These are phyloP conservation scores for Suillus subaureus DNA, from an alignment of 768 basidiomycete genomes.

Conservation along the genomic window DNA sequence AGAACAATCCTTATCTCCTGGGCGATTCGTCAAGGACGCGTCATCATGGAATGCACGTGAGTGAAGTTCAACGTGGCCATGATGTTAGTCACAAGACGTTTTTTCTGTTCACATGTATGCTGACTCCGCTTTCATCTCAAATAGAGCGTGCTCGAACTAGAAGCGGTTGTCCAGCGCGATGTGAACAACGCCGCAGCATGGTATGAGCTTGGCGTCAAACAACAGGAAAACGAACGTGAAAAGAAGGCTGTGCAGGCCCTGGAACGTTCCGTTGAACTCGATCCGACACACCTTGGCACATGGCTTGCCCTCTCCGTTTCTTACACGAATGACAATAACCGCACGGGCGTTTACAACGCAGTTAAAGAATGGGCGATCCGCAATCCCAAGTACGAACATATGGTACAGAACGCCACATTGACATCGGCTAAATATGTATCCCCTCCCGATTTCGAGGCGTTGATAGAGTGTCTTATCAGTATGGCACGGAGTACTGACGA, in stretches of 20 bases:
- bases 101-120: constrained; percentile 17
- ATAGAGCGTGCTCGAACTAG: constrained; percentile 85
- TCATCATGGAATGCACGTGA: constrained; percentile 45
- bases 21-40: constrained; percentile 55
- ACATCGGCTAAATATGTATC: constrained; percentile 25
- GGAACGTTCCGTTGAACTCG: constrained; percentile 75
- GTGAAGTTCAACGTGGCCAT: constrained; percentile 28
- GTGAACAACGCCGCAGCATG: constrained; percentile 73
- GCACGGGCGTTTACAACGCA: constrained; percentile 73
- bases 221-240: constrained; percentile 98
- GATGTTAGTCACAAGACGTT: constrained; percentile 40
- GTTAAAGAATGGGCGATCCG: constrained; percentile 81
- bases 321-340: constrained; percentile 86
- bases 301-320: constrained; percentile 93
- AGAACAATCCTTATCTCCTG: constrained; percentile 75
- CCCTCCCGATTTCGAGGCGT: constrained; percentile 41
- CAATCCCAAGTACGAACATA: constrained; percentile 55
- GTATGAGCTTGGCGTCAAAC: constrained; percentile 93
- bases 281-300: constrained; percentile 72
- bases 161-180: constrained; percentile 85
- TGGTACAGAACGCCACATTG: constrained; percentile 42
- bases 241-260: constrained; percentile 87
- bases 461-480: constrained; percentile 79
- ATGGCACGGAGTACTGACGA: constrained; percentile 66
- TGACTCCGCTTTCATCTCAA: constrained; percentile 16